Base-by-base conservation (phyloP, 495 filamentous ascomycete genomes). In the Terfezia claveryi region DNA sequence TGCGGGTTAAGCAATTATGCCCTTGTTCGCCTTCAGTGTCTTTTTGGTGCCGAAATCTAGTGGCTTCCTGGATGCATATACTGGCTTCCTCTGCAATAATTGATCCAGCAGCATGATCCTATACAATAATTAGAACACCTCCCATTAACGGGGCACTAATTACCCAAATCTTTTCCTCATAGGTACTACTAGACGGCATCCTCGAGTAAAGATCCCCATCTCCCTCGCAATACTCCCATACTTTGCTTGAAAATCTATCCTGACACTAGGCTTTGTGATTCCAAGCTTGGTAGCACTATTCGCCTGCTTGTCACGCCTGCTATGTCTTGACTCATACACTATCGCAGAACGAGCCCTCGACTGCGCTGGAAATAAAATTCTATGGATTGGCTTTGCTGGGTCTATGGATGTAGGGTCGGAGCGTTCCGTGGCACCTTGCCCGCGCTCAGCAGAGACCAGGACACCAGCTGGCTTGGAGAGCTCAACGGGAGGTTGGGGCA, bases 171-270 rank as follows among this genome's bases (percentile, higher is more conserved):
- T 99, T 99, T 74, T 99, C 91, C 70, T 93, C 79, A 69, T 96
- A 99, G 23, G 80, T 79, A 5, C 14, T 32, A 61, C 75, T 80
- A 11, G 82, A 80, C 16, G 92, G 91, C 36, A 99, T 70, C 52
- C 91, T 75, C 60, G 96, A 71, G 67, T 96, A 96, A 59, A 99
- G 79, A 62, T 99, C 92, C 49, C 87, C 91, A 8, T 88, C 87
- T 23, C 91, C 57, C 91, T 73, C n/a, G 92, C 88, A 65, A 99
- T 88, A 3, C 83, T 87, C 50, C 80, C 89, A 66, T 99, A 99
- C 68, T 99, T 99, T 54, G 91, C 87, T 70, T 96, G 92, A 17
- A 87, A 94, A 70, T 99, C 91, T 80, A 96, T 84, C 38, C 86
- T 74, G 52, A 99, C 87, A 58, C 83, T 84, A 2, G 81, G 76